phyloP scores from a whole-genome alignment of 352 stramenopile species.

The Phytophthora colocasiae region DNA sequence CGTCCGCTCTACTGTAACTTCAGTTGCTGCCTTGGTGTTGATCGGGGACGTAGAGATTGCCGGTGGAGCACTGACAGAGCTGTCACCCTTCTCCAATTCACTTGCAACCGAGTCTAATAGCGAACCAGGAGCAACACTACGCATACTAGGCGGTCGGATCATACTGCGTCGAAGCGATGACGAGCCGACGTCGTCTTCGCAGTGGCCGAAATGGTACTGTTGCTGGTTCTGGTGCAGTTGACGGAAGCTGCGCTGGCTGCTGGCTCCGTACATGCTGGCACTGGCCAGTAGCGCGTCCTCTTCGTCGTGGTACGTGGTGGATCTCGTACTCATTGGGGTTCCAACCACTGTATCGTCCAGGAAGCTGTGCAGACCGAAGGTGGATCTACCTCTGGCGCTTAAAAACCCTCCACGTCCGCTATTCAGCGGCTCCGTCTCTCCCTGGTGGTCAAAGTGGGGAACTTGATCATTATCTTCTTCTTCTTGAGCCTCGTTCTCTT shows the following conservation, averaged over 20 bases:
- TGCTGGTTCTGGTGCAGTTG: conserved; percentile 81
- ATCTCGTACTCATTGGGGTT: conserved; percentile 62
- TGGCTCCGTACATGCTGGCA: conserved; percentile 72
- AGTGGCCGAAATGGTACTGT: conserved; percentile 65
- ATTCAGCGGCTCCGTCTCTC: conserved; percentile 36
- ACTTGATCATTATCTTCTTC: neutral
- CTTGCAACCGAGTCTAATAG: conserved; percentile 25
- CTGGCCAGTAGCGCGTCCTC: conserved; percentile 79
- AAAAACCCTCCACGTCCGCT: conserved; percentile 35
- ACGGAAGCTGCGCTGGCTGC: conserved; percentile 69
- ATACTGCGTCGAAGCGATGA: conserved; percentile 45
- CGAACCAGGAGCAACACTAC: conserved; percentile 22
- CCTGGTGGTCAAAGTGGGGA: conserved; percentile 3
- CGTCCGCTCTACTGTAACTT: conserved; percentile 17
- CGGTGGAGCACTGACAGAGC: conserved; percentile 8
- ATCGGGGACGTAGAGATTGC: conserved; percentile 30
- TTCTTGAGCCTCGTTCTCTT: conserved; percentile 11
- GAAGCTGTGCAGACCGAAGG: conserved; percentile 42
- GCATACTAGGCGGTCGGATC: conserved; percentile 37
- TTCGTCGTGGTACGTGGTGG: conserved; percentile 69
- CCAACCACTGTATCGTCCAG: conserved; percentile 51
- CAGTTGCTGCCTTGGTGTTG: conserved; percentile 11
- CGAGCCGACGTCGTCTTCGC: conserved; percentile 53
- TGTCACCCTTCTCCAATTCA: conserved; percentile 35
- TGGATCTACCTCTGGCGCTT: conserved; percentile 27